phyloP scores from a whole-genome alignment of 208 protist species.

The Plasmodiophora brassicae region DNA sequence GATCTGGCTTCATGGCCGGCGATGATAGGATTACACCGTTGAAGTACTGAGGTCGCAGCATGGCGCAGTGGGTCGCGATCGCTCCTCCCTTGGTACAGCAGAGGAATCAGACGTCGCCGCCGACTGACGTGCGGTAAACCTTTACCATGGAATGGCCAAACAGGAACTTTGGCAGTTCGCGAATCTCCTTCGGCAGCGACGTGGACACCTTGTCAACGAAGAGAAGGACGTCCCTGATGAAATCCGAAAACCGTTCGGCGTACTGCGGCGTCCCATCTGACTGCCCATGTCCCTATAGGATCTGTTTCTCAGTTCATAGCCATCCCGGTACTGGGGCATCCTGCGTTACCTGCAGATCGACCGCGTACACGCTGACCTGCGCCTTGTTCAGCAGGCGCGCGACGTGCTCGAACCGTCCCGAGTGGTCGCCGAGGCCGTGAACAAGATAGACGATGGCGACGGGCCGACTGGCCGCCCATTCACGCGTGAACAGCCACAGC shows the following conservation, averaged over 20 bases:
- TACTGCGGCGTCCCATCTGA: background rate
- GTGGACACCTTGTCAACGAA: background rate
- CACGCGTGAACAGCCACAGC: background rate
- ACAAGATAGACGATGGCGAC: background rate
- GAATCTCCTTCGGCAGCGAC: background rate
- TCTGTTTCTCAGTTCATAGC: too few relatives aligned
- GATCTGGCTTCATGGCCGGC: background rate
- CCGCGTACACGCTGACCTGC: background rate
- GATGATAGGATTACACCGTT: background rate
- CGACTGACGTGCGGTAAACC: too few relatives aligned
- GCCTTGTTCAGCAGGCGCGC: background rate
- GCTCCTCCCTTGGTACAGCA: background rate
- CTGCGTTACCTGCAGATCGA: constrained; percentile 4
- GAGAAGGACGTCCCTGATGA: background rate
- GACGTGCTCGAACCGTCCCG: background rate
- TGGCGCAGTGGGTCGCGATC: background rate
- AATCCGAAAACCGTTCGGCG: background rate
- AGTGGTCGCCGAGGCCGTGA: constrained; percentile 5
- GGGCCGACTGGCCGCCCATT: background rate
- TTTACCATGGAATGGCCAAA: constrained; percentile 28
- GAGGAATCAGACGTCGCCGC: background rate
- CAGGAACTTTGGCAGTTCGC: background rate
- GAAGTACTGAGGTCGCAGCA: background rate
- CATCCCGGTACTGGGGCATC: too few relatives aligned
- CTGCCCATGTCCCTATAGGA: background rate